Evolutionary conservation across 257 asterid genomes (phyloP).

Genomic region (Solanum habrochaites): DNA sequence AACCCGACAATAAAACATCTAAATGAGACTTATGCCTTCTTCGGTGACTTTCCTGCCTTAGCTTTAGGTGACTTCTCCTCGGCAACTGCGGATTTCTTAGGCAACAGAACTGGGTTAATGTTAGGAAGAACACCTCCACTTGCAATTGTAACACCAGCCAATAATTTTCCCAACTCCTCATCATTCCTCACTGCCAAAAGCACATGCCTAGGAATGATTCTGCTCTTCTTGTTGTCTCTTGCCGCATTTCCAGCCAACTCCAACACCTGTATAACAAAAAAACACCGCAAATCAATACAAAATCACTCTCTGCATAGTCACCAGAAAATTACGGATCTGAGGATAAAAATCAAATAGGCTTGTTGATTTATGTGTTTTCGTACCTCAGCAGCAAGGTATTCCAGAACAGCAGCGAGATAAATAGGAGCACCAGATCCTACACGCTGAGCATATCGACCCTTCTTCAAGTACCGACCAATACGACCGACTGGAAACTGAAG

Average conservation of each 20-base stretch:
- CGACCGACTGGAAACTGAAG: conserved; percentile 50
- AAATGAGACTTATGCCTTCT: not conserved
- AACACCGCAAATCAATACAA: not conserved
- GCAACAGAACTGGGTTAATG: conserved; percentile 30
- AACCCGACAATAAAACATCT: not conserved
- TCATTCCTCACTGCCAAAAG: conserved; percentile 38
- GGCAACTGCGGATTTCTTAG: conserved; percentile 15
- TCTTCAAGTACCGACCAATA: conserved; percentile 30
- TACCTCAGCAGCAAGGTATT: conserved; percentile 39
- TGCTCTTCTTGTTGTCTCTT: conserved; percentile 33
- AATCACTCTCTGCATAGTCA: accelerated
- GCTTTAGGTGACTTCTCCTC: not conserved
- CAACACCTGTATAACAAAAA: conserved; percentile 8
- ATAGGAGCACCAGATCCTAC: conserved; percentile 32
- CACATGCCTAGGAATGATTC: conserved; percentile 34
- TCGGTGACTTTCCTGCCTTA: not conserved
- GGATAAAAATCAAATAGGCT: not conserved
- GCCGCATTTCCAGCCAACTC: conserved; percentile 49
- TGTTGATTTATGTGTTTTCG: no score
- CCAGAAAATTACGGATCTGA: not conserved
- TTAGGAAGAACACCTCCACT: conserved; percentile 37
- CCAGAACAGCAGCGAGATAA: conserved; percentile 40
- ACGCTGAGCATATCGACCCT: conserved; percentile 40
- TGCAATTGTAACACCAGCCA: conserved; percentile 30
- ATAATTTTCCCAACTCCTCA: conserved; percentile 35